A percentile compares a stretch with the other conserved stretches of the same genome.
phyloP scores from a whole-genome alignment of 179 eudicot genomes.

The Spergularia azorica region DNA sequence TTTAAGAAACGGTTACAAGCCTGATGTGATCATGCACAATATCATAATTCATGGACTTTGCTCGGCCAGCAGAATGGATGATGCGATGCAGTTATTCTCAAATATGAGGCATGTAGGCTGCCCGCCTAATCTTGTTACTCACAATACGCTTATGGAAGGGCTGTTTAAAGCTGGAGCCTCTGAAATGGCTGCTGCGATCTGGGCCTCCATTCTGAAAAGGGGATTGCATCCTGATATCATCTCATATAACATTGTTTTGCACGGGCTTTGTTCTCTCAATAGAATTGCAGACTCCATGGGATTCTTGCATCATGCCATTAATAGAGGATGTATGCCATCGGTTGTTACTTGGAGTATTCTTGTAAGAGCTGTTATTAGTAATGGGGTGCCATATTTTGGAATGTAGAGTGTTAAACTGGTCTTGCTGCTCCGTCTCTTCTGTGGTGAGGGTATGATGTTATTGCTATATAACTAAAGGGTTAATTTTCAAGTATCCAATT shows the following conservation, averaged over 20 bases:
- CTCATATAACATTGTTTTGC: constrained; percentile 74
- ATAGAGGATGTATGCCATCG: constrained; percentile 58
- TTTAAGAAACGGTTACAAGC: constrained; percentile 54
- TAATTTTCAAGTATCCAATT: neutral
- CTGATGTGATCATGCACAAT: constrained; percentile 84
- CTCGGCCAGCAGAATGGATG: constrained; percentile 57
- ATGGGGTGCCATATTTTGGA: constrained; percentile 20
- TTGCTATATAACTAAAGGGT: no score
- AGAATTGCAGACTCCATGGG: constrained; percentile 51
- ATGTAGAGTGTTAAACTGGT: neutral
- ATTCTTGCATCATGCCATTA: constrained; percentile 63
- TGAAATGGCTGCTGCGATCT: constrained; percentile 53
- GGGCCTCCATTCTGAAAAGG: constrained; percentile 61
- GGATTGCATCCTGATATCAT: constrained; percentile 77
- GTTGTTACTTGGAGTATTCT: constrained; percentile 77
- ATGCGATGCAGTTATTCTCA: constrained; percentile 57
- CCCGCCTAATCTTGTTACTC: constrained; percentile 75
- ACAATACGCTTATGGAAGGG: constrained; percentile 87
- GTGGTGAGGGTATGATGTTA: neutral
- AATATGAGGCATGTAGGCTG: constrained; percentile 51
- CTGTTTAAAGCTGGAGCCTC: constrained; percentile 63
- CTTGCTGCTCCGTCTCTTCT: neutral
- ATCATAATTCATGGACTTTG: constrained; percentile 86
- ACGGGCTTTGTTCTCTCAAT: constrained; percentile 74
- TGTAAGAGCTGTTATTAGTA: constrained; percentile 56